Base-by-base conservation (phyloP, 2,329 filamentous ascomycete species). In the Dothistroma septosporum region DNA sequence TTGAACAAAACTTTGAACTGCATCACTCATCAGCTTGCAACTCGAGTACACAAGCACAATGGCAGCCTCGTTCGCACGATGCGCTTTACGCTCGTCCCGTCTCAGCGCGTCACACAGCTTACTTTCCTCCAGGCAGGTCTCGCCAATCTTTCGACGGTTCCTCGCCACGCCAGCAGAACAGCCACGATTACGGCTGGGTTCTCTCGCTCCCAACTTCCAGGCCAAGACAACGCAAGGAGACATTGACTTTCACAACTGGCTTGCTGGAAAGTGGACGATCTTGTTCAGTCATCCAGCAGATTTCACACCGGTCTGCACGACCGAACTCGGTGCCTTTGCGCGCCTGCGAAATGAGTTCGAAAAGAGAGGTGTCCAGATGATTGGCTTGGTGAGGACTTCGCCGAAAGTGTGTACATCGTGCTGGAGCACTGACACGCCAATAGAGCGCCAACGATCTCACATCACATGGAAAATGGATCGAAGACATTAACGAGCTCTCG, bases 291-390 rank as follows among this genome's bases (percentile, higher is more conserved):
- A 93, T 80, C 90, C 90, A 2, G 88, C 79, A 61, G 92, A 96
- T 78, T 96, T 90, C 83, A 96, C 92, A 1, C 92, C 92, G 58
- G 92, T 96, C 62, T 97, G 92, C 84, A 97, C 92, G 66, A 97
- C 92, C 58, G 92, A 97, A 81, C 88, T 97, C 64, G 92, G 92
- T 65, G 92, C 92, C 62, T 95, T 97, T 72, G 90, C 92, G 69
- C 94, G 92, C 79, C 83, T 96, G 65, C 87, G 91, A 80, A 85
- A 87, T 71, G 91, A 96, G 78, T 96, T 97, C 78, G 84, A 86
- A 72, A 91, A 90, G 82, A 87, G 92, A 65, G 87, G 86, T 66
- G 90, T 93, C 72, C 95, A 96, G 85, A 87, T 96, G 79, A 93
- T 96, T 71, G 92, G 92, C 53, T 83, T 97, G 68, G 80, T 82